Evolutionary conservation across 106 monocot genomes (phyloP), one percentile per base, ranked within the genome.

Genomic region (Acanthochlamys bracteata): DNA sequence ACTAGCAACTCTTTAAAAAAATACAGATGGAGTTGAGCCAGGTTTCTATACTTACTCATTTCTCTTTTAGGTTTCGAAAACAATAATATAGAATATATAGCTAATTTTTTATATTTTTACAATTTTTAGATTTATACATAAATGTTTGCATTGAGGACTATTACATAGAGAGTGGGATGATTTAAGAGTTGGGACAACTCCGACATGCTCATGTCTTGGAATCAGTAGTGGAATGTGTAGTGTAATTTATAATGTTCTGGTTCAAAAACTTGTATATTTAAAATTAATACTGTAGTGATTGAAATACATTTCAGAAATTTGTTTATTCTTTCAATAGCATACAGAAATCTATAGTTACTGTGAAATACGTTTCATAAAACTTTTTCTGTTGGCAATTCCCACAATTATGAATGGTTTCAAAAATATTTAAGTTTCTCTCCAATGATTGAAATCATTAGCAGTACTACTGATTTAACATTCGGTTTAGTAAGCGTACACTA

Each of bases 11-110:
- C 74, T 88, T 22, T 40, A 85, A 27, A 90, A 90, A 24, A 96
- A 96, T 66, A 96, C 95, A 20, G 95, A 96, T 82, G 95, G 95
- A 11, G 87, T 96, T 25, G 95, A 96, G 72, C 90, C 95, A 68
- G 94, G 90, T 95, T 57, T 25, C 57, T 13, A 11, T 1, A n/a
- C 11, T 39, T 55, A 55, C 10, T 17, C 49, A 49, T 3, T 14
- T 49, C 17, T 4, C 49, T 49, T 3, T 49, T 10, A 17, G n/a
- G 17, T 49, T 17, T 49, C 49, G 2, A 9, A 49, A 17, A 12
- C 12, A n/a, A n/a, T n/a, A n/a, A n/a, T n/a, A n/a, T n/a, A n/a
- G n/a, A n/a, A n/a, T n/a, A n/a, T 49, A 17, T 10, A 4, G 49
- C 9, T 4, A 49, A 14, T 49, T 49, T 12, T 9, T 49, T 49